Evolutionary conservation across 2,329 filamentous ascomycete species (phyloP), one percentile per base, ranked within the genome.

Genomic region (Fusarium neocosmosporiellum): DNA sequence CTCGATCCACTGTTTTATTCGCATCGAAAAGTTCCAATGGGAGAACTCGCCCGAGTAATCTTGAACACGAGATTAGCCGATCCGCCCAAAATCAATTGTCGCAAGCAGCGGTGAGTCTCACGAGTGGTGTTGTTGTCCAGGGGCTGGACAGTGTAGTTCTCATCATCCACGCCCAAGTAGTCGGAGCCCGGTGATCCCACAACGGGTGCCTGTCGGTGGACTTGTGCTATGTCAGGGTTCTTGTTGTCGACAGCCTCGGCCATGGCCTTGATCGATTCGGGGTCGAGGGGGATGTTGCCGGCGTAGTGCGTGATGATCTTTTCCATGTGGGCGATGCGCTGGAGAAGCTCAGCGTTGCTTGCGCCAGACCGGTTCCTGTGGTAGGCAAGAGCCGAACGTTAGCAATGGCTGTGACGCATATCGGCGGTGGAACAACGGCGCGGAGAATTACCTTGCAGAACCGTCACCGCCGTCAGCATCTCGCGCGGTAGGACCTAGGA

Each of bases 41-140:
- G 86, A 87, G 71, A 87, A 87, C 69, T 87, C 86, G 10, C 86
- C 86, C 1, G 86, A 87, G 66, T 86, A 87, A 62, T 87, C 85
- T 87, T 46, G 6, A 7, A 39, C 5, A 16, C 1, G 27, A 50
- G 14, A 46, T 77, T 66, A 41, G 63, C 43, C 34, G 68, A 36
- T 55, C 65, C 63, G 27, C 71, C 55, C 11, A 62, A 50, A 50
- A 18, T 4, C 43, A 34, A 29, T 36, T 54, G 48, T 50, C 50
- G 29, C 18, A 61, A 64, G n/a, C 41, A 58, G 36, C 63, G 59
- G 41, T 22, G 14, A 37, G 16, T 70, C 83, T 78, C 70, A 84
- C 83, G 83, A 37, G 82, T 83, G 29, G 80, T 83, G 60, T 82
- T 85, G 64, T 83, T 81, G 37, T 81, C 83, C 33, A 85, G 53